A percentile compares a stretch with the other conserved stretches of the same genome.
phyloP scores from a whole-genome alignment of 2,329 filamentous ascomycete genomes.

The Ophiostoma triangulosporum region DNA sequence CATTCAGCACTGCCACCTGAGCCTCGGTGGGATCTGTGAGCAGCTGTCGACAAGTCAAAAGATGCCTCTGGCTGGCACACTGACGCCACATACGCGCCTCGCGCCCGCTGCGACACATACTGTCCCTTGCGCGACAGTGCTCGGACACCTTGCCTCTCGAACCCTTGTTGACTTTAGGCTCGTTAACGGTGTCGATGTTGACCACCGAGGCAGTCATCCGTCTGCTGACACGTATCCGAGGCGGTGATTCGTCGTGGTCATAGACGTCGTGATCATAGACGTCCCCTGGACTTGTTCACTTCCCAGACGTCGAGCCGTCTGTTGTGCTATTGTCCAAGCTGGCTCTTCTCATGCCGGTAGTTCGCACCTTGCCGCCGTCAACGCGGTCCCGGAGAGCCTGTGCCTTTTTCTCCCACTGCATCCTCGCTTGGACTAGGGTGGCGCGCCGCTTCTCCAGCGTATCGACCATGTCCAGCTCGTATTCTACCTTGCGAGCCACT shows the following conservation, averaged over 20 bases:
- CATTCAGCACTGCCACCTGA: no score
- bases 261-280: background rate
- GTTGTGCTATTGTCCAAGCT: background rate
- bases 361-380: conserved; percentile 6
- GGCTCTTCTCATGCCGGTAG: background rate
- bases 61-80: no score
- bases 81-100: no score
- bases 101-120: no score
- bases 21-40: no score
- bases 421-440: conserved; percentile 16
- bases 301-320: conserved; percentile 1
- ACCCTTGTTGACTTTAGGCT: no score
- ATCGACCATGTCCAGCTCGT: conserved; percentile 19
- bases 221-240: background rate
- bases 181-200: no score
- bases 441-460: conserved; percentile 18
- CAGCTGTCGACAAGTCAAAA: no score
- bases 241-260: background rate
- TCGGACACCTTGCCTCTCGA: no score
- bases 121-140: no score
- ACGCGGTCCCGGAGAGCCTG: conserved; percentile 18
- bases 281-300: no score
- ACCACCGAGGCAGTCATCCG: background rate
- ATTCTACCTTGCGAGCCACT: conserved; percentile 13
- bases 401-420: conserved; percentile 21